phyloP scores from a whole-genome alignment of 768 basidiomycete species.

The Agrocybe pediades region DNA sequence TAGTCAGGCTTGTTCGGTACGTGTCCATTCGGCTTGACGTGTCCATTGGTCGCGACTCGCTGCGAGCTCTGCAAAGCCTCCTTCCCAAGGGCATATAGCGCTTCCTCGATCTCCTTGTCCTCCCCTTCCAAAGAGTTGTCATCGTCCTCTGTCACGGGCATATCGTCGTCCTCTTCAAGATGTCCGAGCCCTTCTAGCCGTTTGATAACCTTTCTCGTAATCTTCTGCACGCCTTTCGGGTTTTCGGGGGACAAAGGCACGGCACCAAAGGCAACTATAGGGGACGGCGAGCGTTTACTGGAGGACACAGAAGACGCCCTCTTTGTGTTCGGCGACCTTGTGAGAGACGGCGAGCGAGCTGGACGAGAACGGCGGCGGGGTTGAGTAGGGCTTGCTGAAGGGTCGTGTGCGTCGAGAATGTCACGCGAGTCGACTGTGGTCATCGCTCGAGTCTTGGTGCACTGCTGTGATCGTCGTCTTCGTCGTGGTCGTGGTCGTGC shows the following conservation, averaged over 20 bases:
- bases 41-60: slow-evolving; percentile 17
- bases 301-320: slow-evolving; percentile 6
- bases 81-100: slow-evolving; percentile 20
- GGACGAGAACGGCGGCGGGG: slow-evolving; percentile 20
- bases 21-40: slow-evolving; percentile 13
- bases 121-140: slow-evolving; percentile 29
- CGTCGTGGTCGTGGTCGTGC: slow-evolving; percentile 1
- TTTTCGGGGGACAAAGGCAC: slow-evolving; percentile 33
- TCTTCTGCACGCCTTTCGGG: slow-evolving; percentile 44
- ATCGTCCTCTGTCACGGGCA: slow-evolving; percentile 34
- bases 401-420: slow-evolving; percentile 20
- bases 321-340: slow-evolving; percentile 14
- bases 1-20: slow-evolving; percentile 60
- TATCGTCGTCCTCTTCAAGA: slow-evolving; percentile 30
- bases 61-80: slow-evolving; percentile 16
- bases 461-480: neutral
- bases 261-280: slow-evolving; percentile 44
- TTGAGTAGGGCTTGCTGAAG: slow-evolving; percentile 3
- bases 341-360: slow-evolving; percentile 23
- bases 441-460: neutral
- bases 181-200: slow-evolving; percentile 49
- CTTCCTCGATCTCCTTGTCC: slow-evolving; percentile 27
- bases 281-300: slow-evolving; percentile 48
- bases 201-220: slow-evolving; percentile 50
- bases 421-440: slow-evolving; percentile 9